Conservation (phyloP, 768 basidiomycete species). For the Lactifluus echinatus region DNA sequence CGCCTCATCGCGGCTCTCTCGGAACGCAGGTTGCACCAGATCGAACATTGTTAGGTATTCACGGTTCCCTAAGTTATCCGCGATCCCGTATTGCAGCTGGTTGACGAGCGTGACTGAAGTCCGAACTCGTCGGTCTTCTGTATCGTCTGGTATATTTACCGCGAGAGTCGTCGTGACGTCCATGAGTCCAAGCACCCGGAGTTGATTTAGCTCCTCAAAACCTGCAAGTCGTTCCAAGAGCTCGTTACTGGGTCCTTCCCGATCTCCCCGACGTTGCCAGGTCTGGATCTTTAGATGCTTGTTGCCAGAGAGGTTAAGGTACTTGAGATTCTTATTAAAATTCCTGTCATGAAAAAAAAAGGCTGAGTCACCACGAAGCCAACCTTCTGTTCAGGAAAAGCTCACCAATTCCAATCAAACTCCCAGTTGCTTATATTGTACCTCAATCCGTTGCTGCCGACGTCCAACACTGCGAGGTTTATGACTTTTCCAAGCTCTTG, state of each 20-base stretch:
- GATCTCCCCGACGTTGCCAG: constrained; percentile 34
- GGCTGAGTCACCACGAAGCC: background rate
- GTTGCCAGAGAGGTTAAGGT: constrained; percentile 96
- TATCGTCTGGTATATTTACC: constrained; percentile 67
- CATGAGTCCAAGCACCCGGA: constrained; percentile 94
- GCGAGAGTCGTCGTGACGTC: constrained; percentile 71
- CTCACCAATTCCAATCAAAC: constrained; percentile 98
- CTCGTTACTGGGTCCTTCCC: constrained; percentile 24
- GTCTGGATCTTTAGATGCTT: constrained; percentile 93
- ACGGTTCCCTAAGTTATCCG: constrained; percentile 77
- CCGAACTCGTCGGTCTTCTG: constrained; percentile 82
- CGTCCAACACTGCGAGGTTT: constrained; percentile 76
- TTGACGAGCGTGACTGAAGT: constrained; percentile 85
- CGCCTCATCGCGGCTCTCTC: constrained; percentile 66
- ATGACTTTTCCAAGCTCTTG: constrained; percentile 81
- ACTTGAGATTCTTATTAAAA: constrained; percentile 86
- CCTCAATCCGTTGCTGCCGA: constrained; percentile 86
- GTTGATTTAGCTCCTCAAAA: constrained; percentile 76
- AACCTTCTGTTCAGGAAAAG: constrained; percentile 9
- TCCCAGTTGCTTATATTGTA: constrained; percentile 99
- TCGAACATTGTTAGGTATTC: constrained; percentile 87
- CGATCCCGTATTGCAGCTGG: constrained; percentile 92
- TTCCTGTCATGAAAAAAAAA: constrained; percentile 51
- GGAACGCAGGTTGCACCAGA: constrained; percentile 82
- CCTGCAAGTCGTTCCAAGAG: constrained; percentile 46